A percentile compares a stretch with the other conserved stretches of the same genome.
Evolutionary conservation across 2,329 filamentous ascomycete species (phyloP).

Genomic region (Aspergillus caelatus): DNA sequence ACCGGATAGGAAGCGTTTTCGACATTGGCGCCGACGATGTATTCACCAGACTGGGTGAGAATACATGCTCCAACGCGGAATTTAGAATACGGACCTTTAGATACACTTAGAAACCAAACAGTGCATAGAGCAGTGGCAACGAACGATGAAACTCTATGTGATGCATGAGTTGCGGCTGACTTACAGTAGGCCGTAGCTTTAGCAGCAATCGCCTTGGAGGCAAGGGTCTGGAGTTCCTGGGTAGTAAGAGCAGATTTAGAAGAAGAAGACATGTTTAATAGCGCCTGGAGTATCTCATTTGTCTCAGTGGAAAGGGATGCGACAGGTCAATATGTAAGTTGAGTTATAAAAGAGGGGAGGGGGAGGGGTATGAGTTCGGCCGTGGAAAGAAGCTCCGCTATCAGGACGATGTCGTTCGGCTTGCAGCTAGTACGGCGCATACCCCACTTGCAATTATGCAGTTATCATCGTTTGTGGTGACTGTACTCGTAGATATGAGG

Average conservation of each 20-base stretch:
- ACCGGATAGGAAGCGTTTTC: constrained; percentile 94
- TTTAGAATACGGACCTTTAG: constrained; percentile 75
- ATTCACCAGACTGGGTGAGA: constrained; percentile 61
- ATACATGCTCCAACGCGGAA: constrained; percentile 89
- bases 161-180: constrained; percentile 27
- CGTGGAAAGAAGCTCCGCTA: neutral
- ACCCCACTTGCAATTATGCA: neutral
- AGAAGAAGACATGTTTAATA: constrained; percentile 23
- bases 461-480: neutral
- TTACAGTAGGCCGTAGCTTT: constrained; percentile 80
- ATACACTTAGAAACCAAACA: constrained; percentile 6
- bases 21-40: constrained; percentile 79
- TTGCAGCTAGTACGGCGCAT: neutral
- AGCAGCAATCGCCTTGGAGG: constrained; percentile 66
- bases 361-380: neutral
- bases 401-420: neutral
- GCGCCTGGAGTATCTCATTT: neutral
- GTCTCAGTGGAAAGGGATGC: neutral
- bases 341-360: no score
- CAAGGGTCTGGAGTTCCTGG: constrained; percentile 67
- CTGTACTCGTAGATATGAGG: neutral
- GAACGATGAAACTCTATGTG: neutral
- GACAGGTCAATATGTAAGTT: neutral
- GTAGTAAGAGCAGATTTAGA: constrained; percentile 52
- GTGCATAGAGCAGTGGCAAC: neutral